Conservation (phyloP, 345 rosid genomes). For the Camelina laxa region DNA sequence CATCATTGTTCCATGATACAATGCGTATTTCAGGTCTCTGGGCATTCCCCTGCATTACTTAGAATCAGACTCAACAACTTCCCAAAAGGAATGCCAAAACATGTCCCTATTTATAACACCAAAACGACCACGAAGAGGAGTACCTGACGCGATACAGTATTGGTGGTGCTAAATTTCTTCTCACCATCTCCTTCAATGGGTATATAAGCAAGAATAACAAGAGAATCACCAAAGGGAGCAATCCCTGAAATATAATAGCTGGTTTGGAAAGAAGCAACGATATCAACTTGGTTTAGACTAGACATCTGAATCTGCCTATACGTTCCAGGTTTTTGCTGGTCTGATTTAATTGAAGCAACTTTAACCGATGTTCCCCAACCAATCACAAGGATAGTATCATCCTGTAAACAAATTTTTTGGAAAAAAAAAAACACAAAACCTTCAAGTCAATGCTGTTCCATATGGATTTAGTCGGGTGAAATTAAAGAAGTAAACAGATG, state of each 20-base stretch:
- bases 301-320: conserved; percentile 58
- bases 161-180: conserved; percentile 71
- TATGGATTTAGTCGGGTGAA: conserved; percentile 3
- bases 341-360: conserved; percentile 85
- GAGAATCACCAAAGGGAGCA: conserved; percentile 99
- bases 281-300: conserved; percentile 83
- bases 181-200: conserved; percentile 81
- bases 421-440: neutral
- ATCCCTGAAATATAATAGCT: conserved; percentile 98
- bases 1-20: conserved; percentile 94
- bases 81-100: conserved; percentile 22
- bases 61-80: conserved; percentile 35
- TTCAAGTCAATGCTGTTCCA: conserved; percentile 4
- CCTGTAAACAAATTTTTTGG: conserved; percentile 54
- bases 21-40: conserved; percentile 97
- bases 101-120: neutral
- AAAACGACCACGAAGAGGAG: conserved; percentile 28
- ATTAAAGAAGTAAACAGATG: neutral
- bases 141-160: conserved; percentile 88
- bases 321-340: conserved; percentile 67
- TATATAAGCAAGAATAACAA: conserved; percentile 96
- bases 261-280: conserved; percentile 97
- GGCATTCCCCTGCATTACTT: conserved; percentile 79
- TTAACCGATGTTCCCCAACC: conserved; percentile 97
- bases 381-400: conserved; percentile 88